phyloP scores from a whole-genome alignment of 148 eudicot species.

The Beta vulgaris region DNA sequence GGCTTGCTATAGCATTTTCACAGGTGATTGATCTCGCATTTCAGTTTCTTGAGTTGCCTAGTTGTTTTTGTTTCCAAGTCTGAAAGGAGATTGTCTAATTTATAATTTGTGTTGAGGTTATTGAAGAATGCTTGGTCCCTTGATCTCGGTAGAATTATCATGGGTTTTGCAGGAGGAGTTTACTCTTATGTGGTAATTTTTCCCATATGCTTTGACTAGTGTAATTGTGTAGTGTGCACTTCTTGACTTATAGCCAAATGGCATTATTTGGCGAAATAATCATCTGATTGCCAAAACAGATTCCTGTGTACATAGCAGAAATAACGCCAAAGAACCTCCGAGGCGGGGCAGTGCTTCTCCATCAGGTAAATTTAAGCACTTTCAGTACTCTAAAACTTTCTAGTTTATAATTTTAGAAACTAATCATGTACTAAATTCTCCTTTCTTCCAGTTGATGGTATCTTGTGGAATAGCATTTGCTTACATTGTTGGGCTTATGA shows the following conservation, averaged over 20 bases:
- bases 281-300: conserved; percentile 27
- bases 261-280: neutral
- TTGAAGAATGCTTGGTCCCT: conserved; percentile 49
- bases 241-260: neutral
- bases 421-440: neutral
- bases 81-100: neutral
- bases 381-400: too few relatives aligned
- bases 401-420: neutral
- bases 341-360: conserved; percentile 41
- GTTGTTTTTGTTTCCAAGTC: neutral
- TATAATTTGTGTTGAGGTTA: neutral
- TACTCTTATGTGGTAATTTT: conserved; percentile 38
- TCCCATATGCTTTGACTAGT: neutral
- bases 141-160: conserved; percentile 41
- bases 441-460: conserved; percentile 30
- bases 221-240: neutral
- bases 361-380: conserved; percentile 27
- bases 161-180: conserved; percentile 43
- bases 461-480: conserved; percentile 33
- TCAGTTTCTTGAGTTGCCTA: neutral
- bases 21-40: conserved; percentile 27
- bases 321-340: conserved; percentile 56
- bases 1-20: conserved; percentile 46
- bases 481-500: conserved; percentile 34
- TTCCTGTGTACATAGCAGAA: conserved; percentile 54